Percentiles rank a stretch among this genome's conserved stretches.
Conservation (phyloP, 345 rosid species). For the Cardiospermum halicacabum region DNA sequence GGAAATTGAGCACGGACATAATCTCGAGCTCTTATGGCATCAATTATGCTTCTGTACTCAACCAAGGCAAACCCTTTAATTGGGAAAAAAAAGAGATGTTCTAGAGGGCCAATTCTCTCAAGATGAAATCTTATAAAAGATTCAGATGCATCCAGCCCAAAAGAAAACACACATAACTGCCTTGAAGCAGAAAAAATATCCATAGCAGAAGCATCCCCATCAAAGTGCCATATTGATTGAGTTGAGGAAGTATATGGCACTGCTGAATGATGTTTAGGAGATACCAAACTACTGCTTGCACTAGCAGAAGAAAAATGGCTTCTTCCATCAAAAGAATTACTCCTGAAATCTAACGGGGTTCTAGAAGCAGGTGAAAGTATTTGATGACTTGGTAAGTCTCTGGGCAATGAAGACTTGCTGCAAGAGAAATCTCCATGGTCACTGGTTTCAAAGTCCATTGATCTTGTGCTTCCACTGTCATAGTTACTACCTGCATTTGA, state of each 20-base stretch:
- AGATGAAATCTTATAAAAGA: slow-evolving; percentile 75
- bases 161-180: slow-evolving; percentile 80
- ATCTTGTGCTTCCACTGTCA: slow-evolving; percentile 59
- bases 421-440: slow-evolving; percentile 63
- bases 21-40: slow-evolving; percentile 87
- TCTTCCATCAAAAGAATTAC: slow-evolving; percentile 65
- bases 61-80: slow-evolving; percentile 75
- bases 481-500: slow-evolving; percentile 49
- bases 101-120: slow-evolving; percentile 80
- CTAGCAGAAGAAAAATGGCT: slow-evolving; percentile 33
- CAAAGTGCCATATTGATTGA: slow-evolving; percentile 63
- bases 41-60: slow-evolving; percentile 82
- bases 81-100: slow-evolving; percentile 72
- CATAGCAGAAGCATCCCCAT: slow-evolving; percentile 71
- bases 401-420: slow-evolving; percentile 57
- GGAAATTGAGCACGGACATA: slow-evolving; percentile 70
- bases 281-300: slow-evolving; percentile 32
- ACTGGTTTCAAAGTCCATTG: slow-evolving; percentile 57
- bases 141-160: slow-evolving; percentile 77
- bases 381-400: slow-evolving; percentile 51
- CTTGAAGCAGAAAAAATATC: slow-evolving; percentile 83
- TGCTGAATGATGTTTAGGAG: slow-evolving; percentile 54
- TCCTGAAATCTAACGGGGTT: slow-evolving; percentile 48
- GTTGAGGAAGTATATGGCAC: slow-evolving; percentile 36
- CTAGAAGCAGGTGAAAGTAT: slow-evolving; percentile 60